A percentile compares a stretch with the other conserved stretches of the same genome.
Conservation (phyloP, 441 rosid species). For the Raphanus hybrid region DNA sequence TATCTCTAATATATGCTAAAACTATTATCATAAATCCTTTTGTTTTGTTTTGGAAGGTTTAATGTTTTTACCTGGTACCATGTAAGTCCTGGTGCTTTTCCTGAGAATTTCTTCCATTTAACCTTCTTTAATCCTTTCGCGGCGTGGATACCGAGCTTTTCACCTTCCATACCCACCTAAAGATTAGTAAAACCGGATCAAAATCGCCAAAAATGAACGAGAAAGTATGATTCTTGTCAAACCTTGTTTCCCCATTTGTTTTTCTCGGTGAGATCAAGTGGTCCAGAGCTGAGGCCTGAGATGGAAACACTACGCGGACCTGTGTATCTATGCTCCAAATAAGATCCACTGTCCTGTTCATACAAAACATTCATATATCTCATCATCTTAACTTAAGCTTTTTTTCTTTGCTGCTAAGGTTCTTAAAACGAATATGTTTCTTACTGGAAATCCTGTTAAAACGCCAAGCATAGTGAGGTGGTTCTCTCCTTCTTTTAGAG, state of each 20-base stretch:
- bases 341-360: conserved; percentile 57
- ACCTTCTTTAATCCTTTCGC: conserved; percentile 30
- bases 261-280: conserved; percentile 42
- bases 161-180: conserved; percentile 45
- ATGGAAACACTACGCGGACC: conserved; percentile 52
- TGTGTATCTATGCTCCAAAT: conserved; percentile 56
- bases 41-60: not conserved
- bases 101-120: conserved; percentile 33
- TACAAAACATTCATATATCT: conserved; percentile 14
- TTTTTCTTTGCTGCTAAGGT: not conserved
- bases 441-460: conserved; percentile 50
- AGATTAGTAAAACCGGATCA: conserved; percentile 2
- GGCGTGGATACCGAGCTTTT: conserved; percentile 30
- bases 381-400: not conserved
- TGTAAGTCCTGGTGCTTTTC: conserved; percentile 39
- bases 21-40: not conserved
- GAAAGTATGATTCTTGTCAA: conserved; percentile 14
- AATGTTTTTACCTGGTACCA: conserved; percentile 39
- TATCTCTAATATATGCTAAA: not conserved
- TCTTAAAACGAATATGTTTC: conserved; percentile 7
- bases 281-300: conserved; percentile 53
- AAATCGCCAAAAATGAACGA: not conserved
- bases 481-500: conserved; percentile 46
- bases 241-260: conserved; percentile 52
- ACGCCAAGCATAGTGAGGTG: conserved; percentile 43